Evolutionary conservation across 805 yeast genomes (phyloP).

Genomic region (Candida qinlingensis): DNA sequence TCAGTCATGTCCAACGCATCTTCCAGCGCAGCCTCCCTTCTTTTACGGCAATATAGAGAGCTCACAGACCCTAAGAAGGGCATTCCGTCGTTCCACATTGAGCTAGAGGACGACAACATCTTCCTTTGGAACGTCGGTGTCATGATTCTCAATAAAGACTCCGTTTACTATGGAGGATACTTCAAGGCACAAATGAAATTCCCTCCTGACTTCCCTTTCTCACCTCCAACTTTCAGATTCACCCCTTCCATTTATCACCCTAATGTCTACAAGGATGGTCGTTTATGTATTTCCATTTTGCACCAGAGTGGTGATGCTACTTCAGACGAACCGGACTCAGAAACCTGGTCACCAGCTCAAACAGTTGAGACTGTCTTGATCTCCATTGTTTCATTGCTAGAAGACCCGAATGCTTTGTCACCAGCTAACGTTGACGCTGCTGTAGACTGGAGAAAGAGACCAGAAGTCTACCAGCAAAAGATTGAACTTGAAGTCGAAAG

Average conservation of each 20-base stretch:
- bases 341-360: slow-evolving; percentile 93
- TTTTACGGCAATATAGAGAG: slow-evolving; percentile 91
- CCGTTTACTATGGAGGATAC: slow-evolving; percentile 91
- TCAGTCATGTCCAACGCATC: slow-evolving; percentile 12
- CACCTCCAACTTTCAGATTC: slow-evolving; percentile 90
- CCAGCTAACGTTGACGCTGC: slow-evolving; percentile 98
- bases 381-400: slow-evolving; percentile 83
- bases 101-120: slow-evolving; percentile 56
- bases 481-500: slow-evolving; percentile 79
- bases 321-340: slow-evolving; percentile 86
- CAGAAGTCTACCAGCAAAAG: slow-evolving; percentile 66
- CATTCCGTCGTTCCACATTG: slow-evolving; percentile 66
- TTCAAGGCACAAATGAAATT: slow-evolving; percentile 92
- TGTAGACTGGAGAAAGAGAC: slow-evolving; percentile 79
- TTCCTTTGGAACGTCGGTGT: slow-evolving; percentile 81
- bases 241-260: slow-evolving; percentile 94
- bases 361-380: slow-evolving; percentile 87
- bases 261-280: slow-evolving; percentile 89
- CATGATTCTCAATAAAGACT: slow-evolving; percentile 85
- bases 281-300: slow-evolving; percentile 86
- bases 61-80: slow-evolving; percentile 89
- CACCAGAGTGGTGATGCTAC: slow-evolving; percentile 91
- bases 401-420: slow-evolving; percentile 88
- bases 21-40: slow-evolving; percentile 65
- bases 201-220: slow-evolving; percentile 85